Base-by-base conservation (phyloP, 1,284 basidiomycete species). In the Rhodotorula sp. region DNA sequence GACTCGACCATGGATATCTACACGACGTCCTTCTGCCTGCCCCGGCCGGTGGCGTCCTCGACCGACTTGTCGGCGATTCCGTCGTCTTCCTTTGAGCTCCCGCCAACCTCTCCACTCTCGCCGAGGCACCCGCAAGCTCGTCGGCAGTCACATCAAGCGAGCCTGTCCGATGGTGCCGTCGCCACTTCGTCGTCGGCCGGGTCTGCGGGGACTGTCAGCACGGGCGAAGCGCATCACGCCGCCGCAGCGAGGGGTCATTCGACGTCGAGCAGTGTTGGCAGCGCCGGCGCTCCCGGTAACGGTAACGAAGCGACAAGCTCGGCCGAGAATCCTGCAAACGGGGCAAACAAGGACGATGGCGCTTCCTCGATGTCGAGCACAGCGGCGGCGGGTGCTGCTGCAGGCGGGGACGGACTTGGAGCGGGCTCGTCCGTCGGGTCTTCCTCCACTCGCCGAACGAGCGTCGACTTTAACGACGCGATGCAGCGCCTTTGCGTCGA, bases 11-110 rank as follows among this genome's bases (percentile, higher is more conserved):
- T 72, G 93, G 93, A 95, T 81, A 87, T 93, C 80, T 95, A 94
- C 86, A 91, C 92, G 67, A 92, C 91, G 77, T 91, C 92, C 80
- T 92, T 93, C 85, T 89, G 88, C 79, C 89, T 91, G 83, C 91
- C 91, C 78, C 89, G 90, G 84, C 85, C 87, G 80, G 85, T 87
- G 80, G 87, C 69, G 58, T 62, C 57, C 54, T 68, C 72, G 45
- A 68, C 68, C 5, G 70, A 77, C n/a, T 79, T 80, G 71, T 62
- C 77, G 69, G 63, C 78, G 56, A 70, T 77, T 28, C 64, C 74
- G 15, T 68, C 77, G 23, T 52, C 72, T 43, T 74, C 74, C 38
- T 67, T 71, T 52, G 74, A 75, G 45, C 68, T 72, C 47, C 68
- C 61, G 43, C 52, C 21, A 21, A 43, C 26, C 5, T 58, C 63